Conservation (phyloP, 768 basidiomycete genomes). For the Tulasnella sp. region DNA sequence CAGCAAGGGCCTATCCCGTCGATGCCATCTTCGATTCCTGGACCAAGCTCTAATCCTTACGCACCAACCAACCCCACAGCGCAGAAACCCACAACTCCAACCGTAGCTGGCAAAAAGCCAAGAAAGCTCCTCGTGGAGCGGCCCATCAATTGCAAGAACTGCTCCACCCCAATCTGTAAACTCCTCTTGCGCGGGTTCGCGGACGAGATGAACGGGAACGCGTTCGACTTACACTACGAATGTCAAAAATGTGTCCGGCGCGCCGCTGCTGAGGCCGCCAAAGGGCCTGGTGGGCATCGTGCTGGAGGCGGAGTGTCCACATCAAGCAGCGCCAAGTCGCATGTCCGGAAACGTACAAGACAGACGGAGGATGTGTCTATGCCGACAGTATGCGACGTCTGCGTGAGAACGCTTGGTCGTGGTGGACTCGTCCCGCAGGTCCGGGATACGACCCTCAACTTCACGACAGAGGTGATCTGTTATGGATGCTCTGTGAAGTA, state of each 20-base stretch:
- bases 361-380: slow-evolving; percentile 14
- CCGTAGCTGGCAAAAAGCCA: slow-evolving; percentile 7
- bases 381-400: slow-evolving; percentile 17
- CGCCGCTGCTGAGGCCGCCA: background rate
- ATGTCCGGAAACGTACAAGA: slow-evolving; percentile 12
- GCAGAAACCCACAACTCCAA: background rate
- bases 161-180: slow-evolving; percentile 8
- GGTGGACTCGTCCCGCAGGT: slow-evolving; percentile 14
- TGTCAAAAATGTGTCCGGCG: slow-evolving; percentile 7
- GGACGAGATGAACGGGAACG: slow-evolving; percentile 7
- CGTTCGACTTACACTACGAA: slow-evolving; percentile 9
- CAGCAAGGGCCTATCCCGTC: too few relatives aligned
- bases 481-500: slow-evolving; percentile 14
- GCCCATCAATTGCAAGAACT: slow-evolving; percentile 3
- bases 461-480: slow-evolving; percentile 15
- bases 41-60: too few relatives aligned
- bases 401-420: slow-evolving; percentile 12
- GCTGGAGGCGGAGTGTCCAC: background rate
- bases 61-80: too few relatives aligned
- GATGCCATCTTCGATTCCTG: too few relatives aligned
- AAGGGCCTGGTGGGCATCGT: background rate
- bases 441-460: background rate
- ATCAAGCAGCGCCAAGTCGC: background rate
- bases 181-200: slow-evolving; percentile 13
- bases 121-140: slow-evolving; percentile 15